Evolutionary conservation across 2,329 filamentous ascomycete genomes (phyloP).

Genomic region (Colletotrichum gigasporum): DNA sequence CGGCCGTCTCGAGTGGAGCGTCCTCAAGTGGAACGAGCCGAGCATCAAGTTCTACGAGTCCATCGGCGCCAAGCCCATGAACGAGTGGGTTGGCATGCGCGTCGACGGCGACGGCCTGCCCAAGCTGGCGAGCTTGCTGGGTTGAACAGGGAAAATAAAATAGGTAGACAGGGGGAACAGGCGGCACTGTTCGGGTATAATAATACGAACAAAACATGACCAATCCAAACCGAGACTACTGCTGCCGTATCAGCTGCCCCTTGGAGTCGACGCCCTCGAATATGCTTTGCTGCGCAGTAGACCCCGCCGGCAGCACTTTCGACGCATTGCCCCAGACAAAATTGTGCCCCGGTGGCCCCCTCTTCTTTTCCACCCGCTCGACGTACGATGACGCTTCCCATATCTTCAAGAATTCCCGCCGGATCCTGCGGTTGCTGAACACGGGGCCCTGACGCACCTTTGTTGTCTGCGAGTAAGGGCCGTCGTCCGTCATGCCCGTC

Average conservation of each 20-base stretch:
- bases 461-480: constrained; percentile 46
- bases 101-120: constrained; percentile 73
- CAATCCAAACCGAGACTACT: neutral
- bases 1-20: constrained; percentile 86
- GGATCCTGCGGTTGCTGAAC: constrained; percentile 50
- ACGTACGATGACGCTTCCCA: constrained; percentile 58
- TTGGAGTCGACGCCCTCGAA: constrained; percentile 55
- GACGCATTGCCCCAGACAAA: constrained; percentile 57
- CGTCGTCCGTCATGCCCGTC: constrained; percentile 46
- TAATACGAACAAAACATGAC: neutral
- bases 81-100: constrained; percentile 79
- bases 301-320: constrained; percentile 40
- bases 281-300: constrained; percentile 49
- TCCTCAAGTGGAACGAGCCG: constrained; percentile 92
- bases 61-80: constrained; percentile 73
- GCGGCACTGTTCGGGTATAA: constrained; percentile 33
- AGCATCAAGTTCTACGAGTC: constrained; percentile 87
- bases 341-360: constrained; percentile 41
- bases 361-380: constrained; percentile 35
- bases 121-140: constrained; percentile 63
- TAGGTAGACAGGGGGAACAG: too few species aligned
- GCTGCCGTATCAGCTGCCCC: constrained; percentile 32
- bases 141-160: constrained; percentile 1
- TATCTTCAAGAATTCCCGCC: constrained; percentile 55
- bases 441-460: constrained; percentile 33